Base-by-base conservation (phyloP, 192 early-diverging fungal genomes). In the Coemansia sp. region DNA sequence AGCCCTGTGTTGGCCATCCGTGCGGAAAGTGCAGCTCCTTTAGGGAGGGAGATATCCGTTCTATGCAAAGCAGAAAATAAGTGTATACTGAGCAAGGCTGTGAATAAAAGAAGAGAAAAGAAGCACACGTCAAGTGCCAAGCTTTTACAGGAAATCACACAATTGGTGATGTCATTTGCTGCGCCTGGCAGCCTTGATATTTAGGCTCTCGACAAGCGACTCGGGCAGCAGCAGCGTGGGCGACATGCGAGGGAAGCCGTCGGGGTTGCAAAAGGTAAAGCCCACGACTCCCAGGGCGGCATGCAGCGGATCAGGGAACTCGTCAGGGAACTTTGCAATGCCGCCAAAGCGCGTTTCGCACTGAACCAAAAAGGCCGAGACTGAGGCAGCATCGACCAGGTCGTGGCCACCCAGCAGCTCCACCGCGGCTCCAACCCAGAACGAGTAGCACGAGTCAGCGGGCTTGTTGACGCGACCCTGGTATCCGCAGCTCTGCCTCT, bases 391-490 rank as follows among this genome's bases (percentile, higher is more conserved):
- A 41, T 86, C 74, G 20, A 82, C 72, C 70, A 82, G 63, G 46
- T 59, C 74, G 51, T 82, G 76, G 46, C 77, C 80, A 52, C 84
- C 84, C 1, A 86, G 76, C 16, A 86, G 72, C 68, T 82, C 67
- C 20, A 99, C 68, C 11, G 90, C 74, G 0, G 88, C 96, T 9
- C 98, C 98, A 22, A 98, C 86, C 98, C 98, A 99, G 80, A 97
- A 99, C 10, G 94, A 92, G 79, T 99, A 99, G 78, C 98, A 99
- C 13, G 93, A 94, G 72, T 99, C 98, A 24, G 89, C 81, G 3
- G 84, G 77, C 77, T 99, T 99, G 73, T 94, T 93, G 11, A 86
- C 78, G 43, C 98, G 77, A 5, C 98, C 98, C 71, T 96, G 92
- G 83, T 96, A 99, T 6, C 98, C 98, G 29, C 76, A 84, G 42